Evolutionary conservation across 768 basidiomycete genomes (phyloP), one percentile per base, ranked within the genome.

Genomic region (Pseudohyphozyma bogoriensis): DNA sequence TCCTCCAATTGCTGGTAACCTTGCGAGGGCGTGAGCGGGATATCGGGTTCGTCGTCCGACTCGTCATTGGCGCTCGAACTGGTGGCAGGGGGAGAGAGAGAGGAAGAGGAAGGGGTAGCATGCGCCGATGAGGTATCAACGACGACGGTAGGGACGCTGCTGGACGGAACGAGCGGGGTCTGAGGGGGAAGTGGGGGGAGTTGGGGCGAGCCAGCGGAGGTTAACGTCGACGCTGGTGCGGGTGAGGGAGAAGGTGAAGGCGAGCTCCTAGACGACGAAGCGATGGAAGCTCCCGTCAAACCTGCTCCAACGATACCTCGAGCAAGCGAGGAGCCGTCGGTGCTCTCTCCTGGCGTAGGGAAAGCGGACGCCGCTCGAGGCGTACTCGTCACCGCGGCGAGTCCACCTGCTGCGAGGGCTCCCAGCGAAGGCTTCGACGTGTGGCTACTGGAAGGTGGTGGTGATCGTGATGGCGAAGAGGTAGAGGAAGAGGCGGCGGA

Each of bases 1-100:
- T 65, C 64, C 4, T 37, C 56, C 22, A 65, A 57, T 0, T 26
- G 53, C 37, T 61, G 42, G 50, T 65, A 65, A 9, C 64, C 64
- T 12, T 37, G 49, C 13, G 49, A 45, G 2, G 59, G 31, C n/a
- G 56, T 32, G 2, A 42, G 15, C 39, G 63, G 26, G 1, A 53
- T 20, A 29, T 33, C 16, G 20, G 51, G 39, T 6, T 56, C 39
- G 6, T 57, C 40, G n/a, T 50, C 47, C 13, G 59, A 64, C 8
- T 33, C 51, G 18, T 44, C 40, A 39, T 45, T 40, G 32, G 22
- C 33, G 32, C 6, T 45, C 32, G 58, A 32, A 20, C 16, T 44
- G n/a, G 52, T 24, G n/a, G n/a, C n/a, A n/a, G n/a, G n/a, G n/a
- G n/a, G n/a, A n/a, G n/a, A n/a, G n/a, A n/a, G n/a, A n/a, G n/a